phyloP scores from a whole-genome alignment of 2,329 filamentous ascomycete genomes.

The Penicillium sp. region DNA sequence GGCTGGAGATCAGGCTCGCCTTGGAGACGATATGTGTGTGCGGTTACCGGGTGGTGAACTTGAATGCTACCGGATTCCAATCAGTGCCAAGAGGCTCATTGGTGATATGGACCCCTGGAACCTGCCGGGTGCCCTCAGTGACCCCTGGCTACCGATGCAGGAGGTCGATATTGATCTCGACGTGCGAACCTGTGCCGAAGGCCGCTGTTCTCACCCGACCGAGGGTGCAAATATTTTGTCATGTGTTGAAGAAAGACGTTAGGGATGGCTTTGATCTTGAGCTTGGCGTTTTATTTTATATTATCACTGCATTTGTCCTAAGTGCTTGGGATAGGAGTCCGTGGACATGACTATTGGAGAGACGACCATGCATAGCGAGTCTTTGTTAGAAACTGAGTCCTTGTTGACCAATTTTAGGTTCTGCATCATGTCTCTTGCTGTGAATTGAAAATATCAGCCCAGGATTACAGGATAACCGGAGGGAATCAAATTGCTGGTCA shows the following conservation, averaged over 20 bases:
- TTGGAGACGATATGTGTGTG: constrained; percentile 2
- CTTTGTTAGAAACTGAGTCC: neutral
- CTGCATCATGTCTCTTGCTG: too few relatives aligned
- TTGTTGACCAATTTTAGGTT: too few relatives aligned
- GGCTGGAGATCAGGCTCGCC: constrained; percentile 7
- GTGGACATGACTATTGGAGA: neutral
- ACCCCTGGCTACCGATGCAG: constrained; percentile 42
- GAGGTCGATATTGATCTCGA: constrained; percentile 50
- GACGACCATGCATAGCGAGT: neutral
- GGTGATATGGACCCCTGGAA: constrained; percentile 22
- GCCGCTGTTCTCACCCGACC: constrained; percentile 29
- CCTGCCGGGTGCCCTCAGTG: constrained; percentile 10
- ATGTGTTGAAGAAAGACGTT: neutral
- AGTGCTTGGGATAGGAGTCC: neutral
- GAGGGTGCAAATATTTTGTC: constrained; percentile 1
- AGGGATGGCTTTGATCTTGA: neutral
- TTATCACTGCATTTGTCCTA: neutral
- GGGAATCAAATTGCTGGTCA: too few relatives aligned
- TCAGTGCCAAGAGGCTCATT: constrained; percentile 10
- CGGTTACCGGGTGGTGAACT: neutral
- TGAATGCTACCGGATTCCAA: constrained; percentile 13
- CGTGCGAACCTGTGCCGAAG: constrained; percentile 42
- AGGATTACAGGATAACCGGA: too few relatives aligned
- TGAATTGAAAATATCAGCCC: too few relatives aligned
- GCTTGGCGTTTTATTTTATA: neutral